Base-by-base conservation (phyloP, 2,329 filamentous ascomycete species). In the Teratosphaeria nubilosa region DNA sequence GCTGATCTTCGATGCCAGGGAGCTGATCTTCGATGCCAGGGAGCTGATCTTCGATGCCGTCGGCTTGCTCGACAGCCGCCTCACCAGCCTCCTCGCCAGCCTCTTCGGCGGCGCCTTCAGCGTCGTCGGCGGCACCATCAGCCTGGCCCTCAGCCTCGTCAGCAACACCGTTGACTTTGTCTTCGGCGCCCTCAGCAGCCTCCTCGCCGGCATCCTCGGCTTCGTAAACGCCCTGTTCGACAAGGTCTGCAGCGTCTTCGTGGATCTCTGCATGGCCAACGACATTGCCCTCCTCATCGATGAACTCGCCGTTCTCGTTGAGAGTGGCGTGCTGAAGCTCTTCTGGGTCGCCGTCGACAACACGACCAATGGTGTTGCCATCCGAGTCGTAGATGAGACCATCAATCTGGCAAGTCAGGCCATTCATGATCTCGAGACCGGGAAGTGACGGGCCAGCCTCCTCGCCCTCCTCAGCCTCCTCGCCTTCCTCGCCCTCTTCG, bases 201-300 rank as follows among this genome's bases (percentile, higher is more conserved):
- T 59, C 63, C 2, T 52, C 66, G 34, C 74, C 74, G 25, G 73
- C 67, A 9, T 70, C 68, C 58, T 73, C 71, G 52, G 75, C 72
- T 3, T 63, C 70, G 58, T 72, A 70, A 54, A 72, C 56, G n/a
- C 78, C 73, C n/a, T 80, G 75, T 59, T 80, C 75, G 32, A 72
- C 68, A 37, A 73, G 68, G 41, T 72, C 70, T 53, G 69, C 72
- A 53, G 70, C 70, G 9, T 79, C 77, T 7, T 75, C 73, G 65
- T 78, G 76, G 50, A 80, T 72, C 56, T 79, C 75, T 3, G 80
- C 78, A 57, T 76, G 76, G 57, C 80, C 80, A 56, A 82, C 72
- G 54, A 81, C 75, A 53, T 80, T 78, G 56, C 80, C 80, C 3
- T 79, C 73, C 2, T 80, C 74, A 59, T 82, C 78, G n/a, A 81